A percentile compares a stretch with the other conserved stretches of the same genome.
These are phyloP conservation scores for Eudorina sp. DNA, from an alignment of 139 green algal genomes.

Conservation along the genomic window DNA sequence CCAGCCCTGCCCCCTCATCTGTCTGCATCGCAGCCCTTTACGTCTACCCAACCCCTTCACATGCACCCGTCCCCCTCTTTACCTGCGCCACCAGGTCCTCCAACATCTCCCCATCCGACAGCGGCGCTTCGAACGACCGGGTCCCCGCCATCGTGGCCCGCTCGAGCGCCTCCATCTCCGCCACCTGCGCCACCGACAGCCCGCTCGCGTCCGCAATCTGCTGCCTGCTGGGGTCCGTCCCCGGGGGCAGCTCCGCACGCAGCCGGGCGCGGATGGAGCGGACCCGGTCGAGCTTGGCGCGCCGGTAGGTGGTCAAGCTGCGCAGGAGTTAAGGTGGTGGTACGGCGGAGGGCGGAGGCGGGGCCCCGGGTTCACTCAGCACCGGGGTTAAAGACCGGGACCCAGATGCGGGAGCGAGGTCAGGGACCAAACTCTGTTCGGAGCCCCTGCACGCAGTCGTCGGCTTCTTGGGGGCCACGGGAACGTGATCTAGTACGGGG, in stretches of 20 bases:
- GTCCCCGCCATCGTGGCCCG: not conserved
- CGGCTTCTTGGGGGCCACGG: too few relatives aligned
- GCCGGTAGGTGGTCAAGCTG: not conserved
- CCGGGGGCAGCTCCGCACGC: not conserved
- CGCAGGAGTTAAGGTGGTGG: too few relatives aligned
- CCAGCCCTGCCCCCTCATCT: too few relatives aligned
- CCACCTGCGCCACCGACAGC: not conserved
- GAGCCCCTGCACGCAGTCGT: too few relatives aligned
- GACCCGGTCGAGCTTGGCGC: not conserved
- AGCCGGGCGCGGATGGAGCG: not conserved
- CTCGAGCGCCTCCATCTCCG: not conserved
- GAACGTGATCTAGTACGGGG: too few relatives aligned
- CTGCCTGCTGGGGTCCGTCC: not conserved
- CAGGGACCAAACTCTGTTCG: too few relatives aligned
- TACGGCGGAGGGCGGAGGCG: too few relatives aligned
- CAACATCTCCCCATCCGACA: conserved; percentile 12
- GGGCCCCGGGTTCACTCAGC: too few relatives aligned
- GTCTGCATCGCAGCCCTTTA: too few relatives aligned
- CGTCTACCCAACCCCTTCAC: too few relatives aligned
- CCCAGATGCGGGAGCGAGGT: too few relatives aligned
- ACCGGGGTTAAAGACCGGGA: too few relatives aligned
- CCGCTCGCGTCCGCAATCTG: conserved; percentile 17
- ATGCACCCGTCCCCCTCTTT: not conserved
- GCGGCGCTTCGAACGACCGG: not conserved
- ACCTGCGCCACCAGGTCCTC: conserved; percentile 7